A percentile compares a stretch with the other conserved stretches of the same genome.
Conservation (phyloP, 73 alveolate genomes). For the Paramecium sonneborni region DNA sequence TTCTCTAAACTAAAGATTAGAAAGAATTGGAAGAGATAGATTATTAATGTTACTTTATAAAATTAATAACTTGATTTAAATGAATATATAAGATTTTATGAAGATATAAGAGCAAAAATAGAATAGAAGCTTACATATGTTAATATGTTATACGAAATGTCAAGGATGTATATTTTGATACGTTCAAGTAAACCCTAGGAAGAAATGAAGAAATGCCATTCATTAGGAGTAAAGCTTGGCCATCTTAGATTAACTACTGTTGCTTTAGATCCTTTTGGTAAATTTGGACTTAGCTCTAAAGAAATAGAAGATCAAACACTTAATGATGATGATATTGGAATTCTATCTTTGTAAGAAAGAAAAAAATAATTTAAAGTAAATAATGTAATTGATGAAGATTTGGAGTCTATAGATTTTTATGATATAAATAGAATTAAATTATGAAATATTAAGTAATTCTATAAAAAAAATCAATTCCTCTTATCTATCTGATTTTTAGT, state of each 20-base stretch:
- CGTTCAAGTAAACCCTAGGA: neutral
- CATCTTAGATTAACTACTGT: neutral
- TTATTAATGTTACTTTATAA: neutral
- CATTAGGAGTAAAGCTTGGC: neutral
- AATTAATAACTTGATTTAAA: too few species aligned
- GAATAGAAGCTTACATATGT: neutral
- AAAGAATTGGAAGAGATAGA: neutral
- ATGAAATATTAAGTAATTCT: too few species aligned
- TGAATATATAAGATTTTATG: neutral
- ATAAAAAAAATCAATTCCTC: too few species aligned
- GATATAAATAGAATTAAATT: too few species aligned
- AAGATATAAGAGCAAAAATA: neutral
- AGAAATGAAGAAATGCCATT: neutral
- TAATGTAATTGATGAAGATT: too few species aligned
- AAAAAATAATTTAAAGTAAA: too few species aligned
- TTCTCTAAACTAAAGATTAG: neutral
- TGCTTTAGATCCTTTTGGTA: neutral
- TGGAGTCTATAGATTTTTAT: too few species aligned
- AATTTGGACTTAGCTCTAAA: neutral
- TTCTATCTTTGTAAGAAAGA: neutral
- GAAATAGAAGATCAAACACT: neutral
- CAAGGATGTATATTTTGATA: neutral
- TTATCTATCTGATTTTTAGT: too few species aligned
- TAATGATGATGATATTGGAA: neutral
- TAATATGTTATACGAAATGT: neutral